Base-by-base conservation (phyloP, 441 rosid genomes). In the Hypseocharis bilobata region DNA sequence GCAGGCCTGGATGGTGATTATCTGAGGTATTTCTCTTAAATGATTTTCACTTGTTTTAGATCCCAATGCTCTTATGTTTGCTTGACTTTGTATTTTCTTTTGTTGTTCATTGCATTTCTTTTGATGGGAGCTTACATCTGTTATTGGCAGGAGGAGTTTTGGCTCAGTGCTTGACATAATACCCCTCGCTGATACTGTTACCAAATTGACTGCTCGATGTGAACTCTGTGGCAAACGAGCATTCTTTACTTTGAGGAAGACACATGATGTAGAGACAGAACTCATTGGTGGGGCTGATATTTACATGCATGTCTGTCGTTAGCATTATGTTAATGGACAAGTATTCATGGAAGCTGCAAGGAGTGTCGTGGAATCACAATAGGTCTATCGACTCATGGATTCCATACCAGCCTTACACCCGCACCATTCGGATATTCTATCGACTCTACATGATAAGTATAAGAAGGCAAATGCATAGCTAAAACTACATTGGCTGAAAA, bases 1-100 rank as follows among this genome's bases (percentile, higher is more conserved):
- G 91, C 92, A 0, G 98, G 98, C 27, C 82, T 92, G 1, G 96
- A 90, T 51, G 98, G 97, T 3, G 98, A 92, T 72, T 90, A 88
- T 66, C 68, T 90, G 68, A 92, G 98, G 98, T 84, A 32, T n/a
- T 45, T 20, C 25, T 20, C 25, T 40, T 19, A 13, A 3, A 38
- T 4, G 3, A n/a, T 4, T 1, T 20, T 40, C 27, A 30, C 27
- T 36, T 62, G 52, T 63, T 44, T 28, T 11, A n/a, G 4, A 0
- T 45, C 52, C 20, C 22, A 17, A n/a, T 1, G n/a, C 16, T 45
- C 6, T n/a, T 45, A 45, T 45, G 52, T 45, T 45, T 45, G 20
- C 52, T n/a, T 13, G 7, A 3, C 3, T 38, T 11, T 55, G 7
- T 44, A 4, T 25, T 1, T 23, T 26, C 55, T 27, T 45, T 44